phyloP scores from a whole-genome alignment of 202 grass and related monocot genomes.

The Carex sylvatica region DNA sequence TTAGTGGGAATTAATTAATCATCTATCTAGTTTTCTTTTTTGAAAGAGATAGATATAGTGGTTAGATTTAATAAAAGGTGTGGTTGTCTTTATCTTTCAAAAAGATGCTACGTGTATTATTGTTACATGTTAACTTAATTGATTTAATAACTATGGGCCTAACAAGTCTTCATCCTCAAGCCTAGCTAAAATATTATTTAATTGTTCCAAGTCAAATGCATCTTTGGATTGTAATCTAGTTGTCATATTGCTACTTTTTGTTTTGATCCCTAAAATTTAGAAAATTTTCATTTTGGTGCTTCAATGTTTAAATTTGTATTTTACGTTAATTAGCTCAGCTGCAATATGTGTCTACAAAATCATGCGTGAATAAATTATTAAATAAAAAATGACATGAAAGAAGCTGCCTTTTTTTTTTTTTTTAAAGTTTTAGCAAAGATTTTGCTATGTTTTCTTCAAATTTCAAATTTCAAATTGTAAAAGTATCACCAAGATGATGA shows the following conservation, averaged over 20 bases:
- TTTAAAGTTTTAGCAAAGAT: background rate
- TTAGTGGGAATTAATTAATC: constrained; percentile 16
- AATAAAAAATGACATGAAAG: background rate
- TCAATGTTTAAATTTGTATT: background rate
- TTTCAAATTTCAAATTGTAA: background rate
- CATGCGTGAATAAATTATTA: background rate
- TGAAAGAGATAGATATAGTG: constrained; percentile 2
- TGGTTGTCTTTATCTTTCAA: background rate
- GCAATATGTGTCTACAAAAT: background rate
- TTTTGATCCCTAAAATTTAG: background rate
- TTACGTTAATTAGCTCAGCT: background rate
- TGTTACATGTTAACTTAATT: background rate
- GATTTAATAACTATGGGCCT: background rate
- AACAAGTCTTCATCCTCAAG: constrained; percentile 12
- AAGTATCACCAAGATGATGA: background rate
- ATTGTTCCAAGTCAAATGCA: constrained; percentile 15
- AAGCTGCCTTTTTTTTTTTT: background rate
- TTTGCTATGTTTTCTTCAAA: background rate
- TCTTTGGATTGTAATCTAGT: background rate
- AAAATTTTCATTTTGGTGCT: background rate
- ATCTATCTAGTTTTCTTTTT: constrained; percentile 11
- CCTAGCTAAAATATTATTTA: background rate
- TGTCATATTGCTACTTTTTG: background rate
- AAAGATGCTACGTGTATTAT: constrained; percentile 5
- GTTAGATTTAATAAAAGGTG: constrained; percentile 8